Evolutionary conservation across 305 asterid species (phyloP).

Genomic region (Petunia hybrid): DNA sequence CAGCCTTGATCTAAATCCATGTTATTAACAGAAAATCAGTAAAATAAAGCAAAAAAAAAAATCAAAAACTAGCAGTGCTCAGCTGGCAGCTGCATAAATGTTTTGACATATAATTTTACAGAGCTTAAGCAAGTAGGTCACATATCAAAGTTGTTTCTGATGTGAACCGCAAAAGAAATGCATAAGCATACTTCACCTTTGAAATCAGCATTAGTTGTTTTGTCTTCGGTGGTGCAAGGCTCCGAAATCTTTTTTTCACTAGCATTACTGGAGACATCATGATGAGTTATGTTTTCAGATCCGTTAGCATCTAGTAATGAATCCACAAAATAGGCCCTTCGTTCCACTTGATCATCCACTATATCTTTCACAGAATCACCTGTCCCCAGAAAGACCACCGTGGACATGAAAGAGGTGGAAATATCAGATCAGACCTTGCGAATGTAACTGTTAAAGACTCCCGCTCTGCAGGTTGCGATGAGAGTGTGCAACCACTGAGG

Average conservation of each 20-base stretch:
- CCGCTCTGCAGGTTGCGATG: conserved; percentile 15
- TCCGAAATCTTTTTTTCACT: conserved; percentile 51
- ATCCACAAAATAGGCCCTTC: conserved; percentile 87
- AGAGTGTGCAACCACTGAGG: conserved; percentile 20
- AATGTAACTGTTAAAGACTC: conserved; percentile 3
- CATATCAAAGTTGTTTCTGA: conserved; percentile 20
- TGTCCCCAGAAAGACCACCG: conserved; percentile 34
- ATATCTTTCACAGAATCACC: conserved; percentile 59
- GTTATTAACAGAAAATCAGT: neutral
- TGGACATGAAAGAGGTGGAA: conserved; percentile 17
- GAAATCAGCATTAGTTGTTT: conserved; percentile 40
- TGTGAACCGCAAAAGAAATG: conserved; percentile 19
- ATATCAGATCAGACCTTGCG: conserved; percentile 7
- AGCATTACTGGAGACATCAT: conserved; percentile 46
- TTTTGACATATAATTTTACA: neutral
- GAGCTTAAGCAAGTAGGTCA: neutral
- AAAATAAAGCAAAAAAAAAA: conserved; percentile 18
- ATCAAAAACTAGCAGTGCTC: neutral
- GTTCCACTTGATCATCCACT: conserved; percentile 61
- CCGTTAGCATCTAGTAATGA: conserved; percentile 58
- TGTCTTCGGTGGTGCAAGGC: conserved; percentile 46
- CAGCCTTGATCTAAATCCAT: neutral
- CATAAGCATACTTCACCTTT: conserved; percentile 53
- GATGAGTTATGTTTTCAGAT: conserved; percentile 47
- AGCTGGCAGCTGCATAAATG: conserved; percentile 3